phyloP scores from a whole-genome alignment of 1,139 yeast genomes.

The Yamadazyma spencermartinsiae region DNA sequence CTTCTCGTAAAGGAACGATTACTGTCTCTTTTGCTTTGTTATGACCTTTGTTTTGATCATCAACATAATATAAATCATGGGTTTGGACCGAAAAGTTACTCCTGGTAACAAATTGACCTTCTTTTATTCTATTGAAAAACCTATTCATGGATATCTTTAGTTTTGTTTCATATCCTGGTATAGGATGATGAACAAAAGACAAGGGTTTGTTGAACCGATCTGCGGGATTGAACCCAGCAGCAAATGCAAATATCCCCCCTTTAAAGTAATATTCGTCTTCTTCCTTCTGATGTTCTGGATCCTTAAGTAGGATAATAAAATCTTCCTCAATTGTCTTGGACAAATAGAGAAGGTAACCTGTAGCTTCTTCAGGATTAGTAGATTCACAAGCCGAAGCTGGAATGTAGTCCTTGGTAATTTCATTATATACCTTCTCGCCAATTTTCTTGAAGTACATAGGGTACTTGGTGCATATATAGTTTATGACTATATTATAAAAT shows the following conservation, averaged over 20 bases:
- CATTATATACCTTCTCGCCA: slow-evolving; percentile 37
- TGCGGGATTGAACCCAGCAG: slow-evolving; percentile 72
- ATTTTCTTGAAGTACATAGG: slow-evolving; percentile 54
- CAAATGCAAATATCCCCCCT: slow-evolving; percentile 67
- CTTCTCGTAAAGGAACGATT: slow-evolving; percentile 28
- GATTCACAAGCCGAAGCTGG: slow-evolving; percentile 28
- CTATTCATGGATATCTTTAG: slow-evolving; percentile 62
- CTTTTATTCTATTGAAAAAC: slow-evolving; percentile 50
- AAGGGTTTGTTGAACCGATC: slow-evolving; percentile 55
- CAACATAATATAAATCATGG: slow-evolving; percentile 51
- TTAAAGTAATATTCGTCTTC: slow-evolving; percentile 61
- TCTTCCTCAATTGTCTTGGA: slow-evolving; percentile 66
- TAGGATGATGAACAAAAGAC: slow-evolving; percentile 59
- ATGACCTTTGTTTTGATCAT: slow-evolving; percentile 51
- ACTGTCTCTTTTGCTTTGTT: slow-evolving; percentile 26
- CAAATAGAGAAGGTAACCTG: slow-evolving; percentile 42
- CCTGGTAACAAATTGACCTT: slow-evolving; percentile 57
- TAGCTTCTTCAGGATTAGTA: slow-evolving; percentile 17
- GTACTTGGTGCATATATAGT: slow-evolving; percentile 53
- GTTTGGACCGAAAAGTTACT: slow-evolving; percentile 65
- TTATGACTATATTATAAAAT: slow-evolving; percentile 49
- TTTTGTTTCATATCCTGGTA: slow-evolving; percentile 58
- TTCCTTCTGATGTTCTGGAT: slow-evolving; percentile 35
- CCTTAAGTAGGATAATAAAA: slow-evolving; percentile 56
- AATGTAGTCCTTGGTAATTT: slow-evolving; percentile 38